phyloP scores from a whole-genome alignment of 2,329 filamentous ascomycete species.

The Talaromyces albobiverticillius region DNA sequence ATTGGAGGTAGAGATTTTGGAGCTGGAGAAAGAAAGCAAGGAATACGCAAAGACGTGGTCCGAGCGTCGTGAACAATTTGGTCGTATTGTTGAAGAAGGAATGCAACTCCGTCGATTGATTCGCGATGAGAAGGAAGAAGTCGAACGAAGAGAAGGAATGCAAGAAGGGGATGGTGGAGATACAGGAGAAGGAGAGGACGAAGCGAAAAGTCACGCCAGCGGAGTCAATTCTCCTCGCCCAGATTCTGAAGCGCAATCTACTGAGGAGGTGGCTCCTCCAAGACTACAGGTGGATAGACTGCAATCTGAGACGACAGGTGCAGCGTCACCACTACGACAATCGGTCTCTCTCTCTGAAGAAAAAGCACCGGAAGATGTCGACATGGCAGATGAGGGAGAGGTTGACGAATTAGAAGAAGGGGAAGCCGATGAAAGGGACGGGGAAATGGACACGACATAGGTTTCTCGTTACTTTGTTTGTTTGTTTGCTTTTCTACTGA shows the following conservation, averaged over 20 bases:
- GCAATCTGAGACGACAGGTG: conserved; percentile 24
- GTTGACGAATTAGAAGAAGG: conserved; percentile 48
- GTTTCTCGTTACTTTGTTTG: not conserved
- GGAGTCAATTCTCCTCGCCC: conserved; percentile 49
- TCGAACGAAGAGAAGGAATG: conserved; percentile 80
- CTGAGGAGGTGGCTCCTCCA: conserved; percentile 27
- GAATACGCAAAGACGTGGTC: conserved; percentile 80
- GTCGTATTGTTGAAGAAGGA: conserved; percentile 85
- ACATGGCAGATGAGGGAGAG: conserved; percentile 56
- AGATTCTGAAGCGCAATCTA: conserved; percentile 44
- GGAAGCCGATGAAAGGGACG: conserved; percentile 49
- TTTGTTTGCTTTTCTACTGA: no score
- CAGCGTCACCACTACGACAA: conserved; percentile 38
- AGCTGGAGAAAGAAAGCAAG: conserved; percentile 78
- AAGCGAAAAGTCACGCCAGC: conserved; percentile 43
- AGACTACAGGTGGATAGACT: conserved; percentile 32
- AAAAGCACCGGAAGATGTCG: conserved; percentile 53
- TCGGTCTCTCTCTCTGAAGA: conserved; percentile 36
- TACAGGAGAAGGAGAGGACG: conserved; percentile 51
- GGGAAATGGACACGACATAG: conserved; percentile 65
- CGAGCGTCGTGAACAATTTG: conserved; percentile 82
- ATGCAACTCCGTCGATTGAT: conserved; percentile 80
- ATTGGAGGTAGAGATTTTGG: conserved; percentile 81
- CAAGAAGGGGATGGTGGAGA: conserved; percentile 61
- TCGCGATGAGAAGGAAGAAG: conserved; percentile 92